These are phyloP conservation scores for Fusarium annulatum DNA, from an alignment of 2,329 filamentous ascomycete genomes.

Conservation along the genomic window DNA sequence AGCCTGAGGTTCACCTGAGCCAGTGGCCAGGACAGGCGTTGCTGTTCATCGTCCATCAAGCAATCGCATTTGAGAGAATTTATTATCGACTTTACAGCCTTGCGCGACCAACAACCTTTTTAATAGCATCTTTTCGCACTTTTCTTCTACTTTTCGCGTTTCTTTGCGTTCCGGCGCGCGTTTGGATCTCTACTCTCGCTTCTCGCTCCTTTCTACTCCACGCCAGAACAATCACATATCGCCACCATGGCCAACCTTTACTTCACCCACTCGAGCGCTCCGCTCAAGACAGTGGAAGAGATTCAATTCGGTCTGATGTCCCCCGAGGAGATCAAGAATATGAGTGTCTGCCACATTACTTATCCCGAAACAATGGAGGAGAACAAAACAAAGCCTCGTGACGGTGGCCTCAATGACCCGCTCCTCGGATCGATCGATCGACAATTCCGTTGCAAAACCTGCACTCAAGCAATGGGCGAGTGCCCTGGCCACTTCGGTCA, in stretches of 20 bases:
- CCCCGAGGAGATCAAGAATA: constrained; percentile 98
- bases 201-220: constrained; percentile 44
- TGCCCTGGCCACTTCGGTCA: constrained; percentile 99
- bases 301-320: constrained; percentile 99
- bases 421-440: constrained; percentile 96
- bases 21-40: constrained; percentile 58
- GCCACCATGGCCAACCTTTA: constrained; percentile 89
- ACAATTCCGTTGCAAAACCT: constrained; percentile 95
- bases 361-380: constrained; percentile 99
- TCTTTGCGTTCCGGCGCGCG: constrained; percentile 39
- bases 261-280: constrained; percentile 92
- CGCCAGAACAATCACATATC: constrained; percentile 48
- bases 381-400: constrained; percentile 87
- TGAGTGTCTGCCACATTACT: constrained; percentile 95
- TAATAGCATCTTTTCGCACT: constrained; percentile 35
- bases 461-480: constrained; percentile 93
- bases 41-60: constrained; percentile 56
- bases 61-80: constrained; percentile 47
- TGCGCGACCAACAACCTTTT: constrained; percentile 38
- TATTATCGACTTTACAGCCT: constrained; percentile 49
- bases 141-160: constrained; percentile 44
- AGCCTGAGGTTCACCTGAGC: constrained; percentile 61
- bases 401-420: constrained; percentile 93
- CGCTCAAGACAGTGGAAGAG: constrained; percentile 97
- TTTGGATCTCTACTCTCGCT: constrained; percentile 39